Base-by-base conservation (phyloP, 129 eudicot genomes). In the Saposhnikovia divaricata region DNA sequence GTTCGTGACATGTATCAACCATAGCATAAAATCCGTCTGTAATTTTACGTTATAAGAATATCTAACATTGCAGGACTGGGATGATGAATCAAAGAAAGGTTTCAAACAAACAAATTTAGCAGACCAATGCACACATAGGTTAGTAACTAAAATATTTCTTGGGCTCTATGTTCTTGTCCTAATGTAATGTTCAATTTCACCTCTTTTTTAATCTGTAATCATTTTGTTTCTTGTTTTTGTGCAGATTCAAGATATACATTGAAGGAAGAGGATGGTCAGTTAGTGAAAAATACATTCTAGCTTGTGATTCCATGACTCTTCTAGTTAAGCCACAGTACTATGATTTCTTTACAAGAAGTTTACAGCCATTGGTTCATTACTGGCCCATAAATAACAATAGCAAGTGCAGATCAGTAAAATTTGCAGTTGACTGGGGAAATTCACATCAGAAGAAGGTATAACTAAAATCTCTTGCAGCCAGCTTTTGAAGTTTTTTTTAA, bases 201-300 rank as follows among this genome's bases (percentile, higher is more conserved):
- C 65, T 21, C 0, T 57, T 53, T 53, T 21, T 1, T 59, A 2
- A 31, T 3, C 31, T 23, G 28, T 21, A 2, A 57, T 8, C 25
- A 23, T 23, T 57, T 7, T 6, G 0, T 51, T 55, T 21, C 31
- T 57, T 9, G 31, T 19, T 7, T 57, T 55, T 57, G 31, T 53
- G 73, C 84, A 94, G 98, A 79, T 94, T 88, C 82, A 91, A 94
- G 85, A 90, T 94, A 19, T 94, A 94, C 65, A 85, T 84, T 3
- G 98, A 94, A 89, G 98, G 98, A 66, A 79, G 84, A 25, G 85
- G 93, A 69, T 94, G 98, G 98, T 94, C 98, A 0, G 98, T 94
- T 38, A 94, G 98, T 48, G 79, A 94, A 78, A 94, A 94, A 77
- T 94, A 94, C 48, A 94, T 94, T 76, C 82, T 94, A 50, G 96